Evolutionary conservation across 345 rosid genomes (phyloP).

Genomic region (Garcia nutans): DNA sequence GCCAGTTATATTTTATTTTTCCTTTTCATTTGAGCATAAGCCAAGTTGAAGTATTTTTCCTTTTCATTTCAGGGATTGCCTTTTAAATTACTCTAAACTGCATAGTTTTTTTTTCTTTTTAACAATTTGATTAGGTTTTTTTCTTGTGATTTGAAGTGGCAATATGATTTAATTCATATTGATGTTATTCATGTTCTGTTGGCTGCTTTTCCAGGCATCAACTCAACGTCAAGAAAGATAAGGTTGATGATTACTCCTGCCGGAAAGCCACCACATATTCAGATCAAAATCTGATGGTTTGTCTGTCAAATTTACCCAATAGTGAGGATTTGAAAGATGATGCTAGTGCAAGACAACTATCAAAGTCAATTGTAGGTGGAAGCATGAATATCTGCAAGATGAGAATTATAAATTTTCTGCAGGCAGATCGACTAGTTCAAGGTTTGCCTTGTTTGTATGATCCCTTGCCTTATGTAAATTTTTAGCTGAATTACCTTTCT

Average conservation of each 20-base stretch:
- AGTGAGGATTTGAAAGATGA: slow-evolving; percentile 70
- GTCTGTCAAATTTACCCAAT: slow-evolving; percentile 45
- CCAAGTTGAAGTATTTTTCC: no score
- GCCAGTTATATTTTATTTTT: neutral
- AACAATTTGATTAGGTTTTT: neutral
- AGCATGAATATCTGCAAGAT: slow-evolving; percentile 73
- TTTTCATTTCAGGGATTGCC: neutral
- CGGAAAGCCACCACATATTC: slow-evolving; percentile 44
- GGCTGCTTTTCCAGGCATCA: slow-evolving; percentile 57
- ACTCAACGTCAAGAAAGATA: slow-evolving; percentile 63
- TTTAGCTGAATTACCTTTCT: slow-evolving; percentile 13
- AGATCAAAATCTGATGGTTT: slow-evolving; percentile 30
- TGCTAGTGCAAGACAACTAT: slow-evolving; percentile 37
- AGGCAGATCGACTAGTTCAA: slow-evolving; percentile 60
- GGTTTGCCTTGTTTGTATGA: slow-evolving; percentile 42
- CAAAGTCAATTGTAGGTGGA: slow-evolving; percentile 79
- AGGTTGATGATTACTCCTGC: slow-evolving; percentile 47
- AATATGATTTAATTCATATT: neutral
- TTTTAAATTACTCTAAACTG: neutral
- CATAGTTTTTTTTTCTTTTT: neutral
- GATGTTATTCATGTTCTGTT: slow-evolving; percentile 13
- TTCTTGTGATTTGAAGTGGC: neutral
- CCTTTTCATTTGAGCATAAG: slow-evolving; percentile 4
- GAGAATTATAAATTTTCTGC: slow-evolving; percentile 57
- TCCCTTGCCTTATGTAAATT: slow-evolving; percentile 10